A percentile compares a stretch with the other conserved stretches of the same genome.
Conservation (phyloP, 495 filamentous ascomycete species). For the Darksidea phi region DNA sequence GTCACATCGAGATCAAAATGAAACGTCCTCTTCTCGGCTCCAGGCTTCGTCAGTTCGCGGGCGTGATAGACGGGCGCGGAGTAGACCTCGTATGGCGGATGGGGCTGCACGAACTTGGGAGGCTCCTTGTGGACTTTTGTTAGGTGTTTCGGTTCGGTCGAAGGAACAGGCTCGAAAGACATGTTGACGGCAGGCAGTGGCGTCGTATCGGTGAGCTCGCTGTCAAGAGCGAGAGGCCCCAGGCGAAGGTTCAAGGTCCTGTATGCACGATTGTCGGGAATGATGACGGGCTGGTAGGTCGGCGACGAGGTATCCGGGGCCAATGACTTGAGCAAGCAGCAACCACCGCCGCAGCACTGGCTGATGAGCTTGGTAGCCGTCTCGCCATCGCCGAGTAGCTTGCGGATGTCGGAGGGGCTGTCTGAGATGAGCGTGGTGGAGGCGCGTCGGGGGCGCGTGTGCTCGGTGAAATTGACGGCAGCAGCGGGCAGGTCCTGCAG, state of each 20-base stretch:
- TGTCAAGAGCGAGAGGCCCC: conserved; percentile 65
- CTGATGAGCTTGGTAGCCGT: conserved; percentile 54
- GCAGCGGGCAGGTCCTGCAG: conserved; percentile 40
- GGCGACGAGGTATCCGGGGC: conserved; percentile 55
- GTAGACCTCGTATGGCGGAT: conserved; percentile 87
- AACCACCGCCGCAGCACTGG: conserved; percentile 88
- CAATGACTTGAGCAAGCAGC: conserved; percentile 69
- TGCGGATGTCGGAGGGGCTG: conserved; percentile 69
- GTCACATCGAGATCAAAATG: conserved; percentile 97
- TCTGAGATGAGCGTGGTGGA: conserved; percentile 79
- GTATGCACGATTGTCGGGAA: conserved; percentile 86
- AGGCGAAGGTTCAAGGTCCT: conserved; percentile 73
- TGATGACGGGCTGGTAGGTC: conserved; percentile 54
- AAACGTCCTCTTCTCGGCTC: conserved; percentile 94
- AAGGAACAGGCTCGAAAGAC: conserved; percentile 56
- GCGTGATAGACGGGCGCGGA: conserved; percentile 77
- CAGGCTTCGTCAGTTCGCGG: conserved; percentile 81
- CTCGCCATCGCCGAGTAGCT: conserved; percentile 60
- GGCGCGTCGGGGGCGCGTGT: conserved; percentile 60
- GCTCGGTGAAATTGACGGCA: conserved; percentile 37
- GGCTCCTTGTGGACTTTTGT: conserved; percentile 61
- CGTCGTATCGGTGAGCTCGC: conserved; percentile 64
- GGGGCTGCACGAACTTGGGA: conserved; percentile 88
- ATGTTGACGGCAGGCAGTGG: conserved; percentile 72
- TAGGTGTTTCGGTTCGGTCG: conserved; percentile 34